Conservation (phyloP, 345 rosid species). For the Murraya koenigii region DNA sequence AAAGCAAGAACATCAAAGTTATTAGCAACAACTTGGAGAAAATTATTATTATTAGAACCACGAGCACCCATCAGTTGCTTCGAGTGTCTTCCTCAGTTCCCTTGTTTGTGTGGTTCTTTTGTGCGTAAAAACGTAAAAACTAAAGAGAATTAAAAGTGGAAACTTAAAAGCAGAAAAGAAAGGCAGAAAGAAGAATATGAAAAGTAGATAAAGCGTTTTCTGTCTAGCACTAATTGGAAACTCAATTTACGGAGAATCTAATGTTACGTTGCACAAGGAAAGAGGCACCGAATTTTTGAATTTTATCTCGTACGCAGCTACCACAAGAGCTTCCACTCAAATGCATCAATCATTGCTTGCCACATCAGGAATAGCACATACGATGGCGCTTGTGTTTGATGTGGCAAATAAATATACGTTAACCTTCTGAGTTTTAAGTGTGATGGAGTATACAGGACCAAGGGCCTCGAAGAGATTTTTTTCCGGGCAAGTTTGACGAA, state of each 20-base stretch:
- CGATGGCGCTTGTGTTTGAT: not conserved
- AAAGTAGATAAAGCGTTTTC: slow-evolving; percentile 26
- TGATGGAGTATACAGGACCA: not conserved
- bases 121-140: not conserved
- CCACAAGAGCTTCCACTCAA: not conserved
- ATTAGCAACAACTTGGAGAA: slow-evolving; percentile 59
- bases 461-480: not conserved
- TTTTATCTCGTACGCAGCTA: not conserved
- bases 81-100: not conserved
- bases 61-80: slow-evolving; percentile 36
- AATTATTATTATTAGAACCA: slow-evolving; percentile 29
- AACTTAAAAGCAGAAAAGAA: not conserved
- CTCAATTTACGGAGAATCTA: slow-evolving; percentile 20
- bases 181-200: not conserved
- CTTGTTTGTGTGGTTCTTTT: not conserved
- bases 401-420: not conserved
- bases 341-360: not conserved
- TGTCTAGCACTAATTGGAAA: not conserved
- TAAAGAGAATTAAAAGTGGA: not conserved
- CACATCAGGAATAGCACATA: not conserved
- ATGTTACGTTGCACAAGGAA: slow-evolving; percentile 34
- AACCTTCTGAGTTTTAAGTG: not conserved
- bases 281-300: slow-evolving; percentile 53
- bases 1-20: slow-evolving; percentile 82
- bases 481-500: slow-evolving; percentile 6